These are phyloP conservation scores for Bryoerythrophyllum caledonicum DNA, from an alignment of 225 moss, liverwort and hornwort genomes.

Conservation along the genomic window DNA sequence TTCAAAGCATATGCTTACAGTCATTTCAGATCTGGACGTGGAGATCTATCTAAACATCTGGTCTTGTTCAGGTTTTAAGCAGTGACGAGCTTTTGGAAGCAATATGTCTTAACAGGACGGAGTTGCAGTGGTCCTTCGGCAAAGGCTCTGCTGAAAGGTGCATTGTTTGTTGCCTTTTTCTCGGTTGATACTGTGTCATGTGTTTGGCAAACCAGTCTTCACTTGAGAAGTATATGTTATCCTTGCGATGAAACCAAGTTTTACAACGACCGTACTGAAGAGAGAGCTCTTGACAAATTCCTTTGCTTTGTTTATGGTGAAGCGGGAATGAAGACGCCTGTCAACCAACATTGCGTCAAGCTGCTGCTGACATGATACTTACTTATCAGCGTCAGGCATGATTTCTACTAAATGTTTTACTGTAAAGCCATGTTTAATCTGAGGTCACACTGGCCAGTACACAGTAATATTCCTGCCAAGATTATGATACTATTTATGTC, in stretches of 20 bases:
- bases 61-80: constrained; percentile 48
- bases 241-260: constrained; percentile 26
- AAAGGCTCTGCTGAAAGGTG: constrained; percentile 35
- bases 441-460: constrained; percentile 8
- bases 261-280: not conserved
- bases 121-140: constrained; percentile 43
- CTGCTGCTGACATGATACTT: constrained; percentile 87
- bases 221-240: constrained; percentile 19
- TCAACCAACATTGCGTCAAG: constrained; percentile 71
- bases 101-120: constrained; percentile 40
- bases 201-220: constrained; percentile 12
- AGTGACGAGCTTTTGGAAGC: constrained; percentile 71
- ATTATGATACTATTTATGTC: not conserved
- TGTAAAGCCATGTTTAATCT: not conserved
- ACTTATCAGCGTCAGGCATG: constrained; percentile 85
- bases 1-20: not conserved
- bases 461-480: not conserved
- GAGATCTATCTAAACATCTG: constrained; percentile 13
- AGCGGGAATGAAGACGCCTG: constrained; percentile 43
- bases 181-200: constrained; percentile 11
- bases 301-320: constrained; percentile 22
- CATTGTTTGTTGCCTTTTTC: constrained; percentile 14
- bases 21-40: constrained; percentile 6
- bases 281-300: constrained; percentile 14
- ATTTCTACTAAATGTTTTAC: not conserved